Evolutionary conservation across 768 basidiomycete species (phyloP).

Genomic region (Lyophyllum semitale): DNA sequence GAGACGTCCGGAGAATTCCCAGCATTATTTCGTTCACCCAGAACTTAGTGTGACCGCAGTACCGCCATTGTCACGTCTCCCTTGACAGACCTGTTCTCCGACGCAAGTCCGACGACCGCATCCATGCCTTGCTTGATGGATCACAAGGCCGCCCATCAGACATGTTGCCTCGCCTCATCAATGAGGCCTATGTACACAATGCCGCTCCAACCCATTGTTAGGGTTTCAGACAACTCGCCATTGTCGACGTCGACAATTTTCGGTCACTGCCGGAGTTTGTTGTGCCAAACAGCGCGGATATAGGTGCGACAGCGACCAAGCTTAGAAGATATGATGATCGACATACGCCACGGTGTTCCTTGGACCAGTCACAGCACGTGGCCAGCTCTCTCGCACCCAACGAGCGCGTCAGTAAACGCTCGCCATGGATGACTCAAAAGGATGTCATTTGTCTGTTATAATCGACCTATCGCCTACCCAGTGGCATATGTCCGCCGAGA

Average conservation of each 20-base stretch:
- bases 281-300: background rate
- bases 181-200: background rate
- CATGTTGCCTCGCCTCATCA: conserved; percentile 6
- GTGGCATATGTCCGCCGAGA: conserved; percentile 71
- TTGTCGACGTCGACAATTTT: conserved; percentile 9
- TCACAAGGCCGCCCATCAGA: conserved; percentile 16
- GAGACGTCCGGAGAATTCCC: background rate
- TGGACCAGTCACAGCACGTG: background rate
- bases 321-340: background rate
- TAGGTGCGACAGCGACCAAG: background rate
- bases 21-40: too few species aligned
- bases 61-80: conserved; percentile 10
- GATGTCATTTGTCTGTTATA: conserved; percentile 75
- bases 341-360: background rate
- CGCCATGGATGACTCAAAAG: conserved; percentile 28
- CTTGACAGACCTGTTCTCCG: conserved; percentile 5
- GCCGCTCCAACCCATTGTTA: background rate
- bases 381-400: background rate
- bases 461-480: conserved; percentile 85
- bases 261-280: background rate
- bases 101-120: conserved; percentile 5
- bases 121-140: conserved; percentile 2
- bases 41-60: conserved; percentile 7
- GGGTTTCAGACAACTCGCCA: conserved; percentile 1
- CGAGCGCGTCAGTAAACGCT: background rate